phyloP scores from a whole-genome alignment of 1,284 basidiomycete species.

The Apiotrichum mycotoxinovorans region DNA sequence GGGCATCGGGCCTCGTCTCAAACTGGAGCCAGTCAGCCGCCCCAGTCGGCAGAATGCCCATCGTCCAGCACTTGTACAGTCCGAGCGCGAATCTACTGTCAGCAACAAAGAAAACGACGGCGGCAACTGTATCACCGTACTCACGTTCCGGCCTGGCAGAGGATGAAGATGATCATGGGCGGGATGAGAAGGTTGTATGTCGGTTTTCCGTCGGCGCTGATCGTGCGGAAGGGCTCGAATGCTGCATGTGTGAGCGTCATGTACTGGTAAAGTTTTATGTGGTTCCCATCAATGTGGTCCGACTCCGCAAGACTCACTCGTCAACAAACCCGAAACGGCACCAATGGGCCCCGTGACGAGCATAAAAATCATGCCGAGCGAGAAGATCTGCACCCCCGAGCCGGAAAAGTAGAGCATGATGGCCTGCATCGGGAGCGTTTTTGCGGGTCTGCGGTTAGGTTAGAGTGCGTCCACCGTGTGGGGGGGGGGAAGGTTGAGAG shows the following conservation, averaged over 20 bases:
- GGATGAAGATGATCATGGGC: conserved; percentile 45
- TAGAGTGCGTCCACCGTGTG: no score
- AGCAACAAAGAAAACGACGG: no score
- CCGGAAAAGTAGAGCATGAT: conserved; percentile 97
- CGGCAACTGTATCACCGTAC: no score
- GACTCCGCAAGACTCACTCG: conserved; percentile 54
- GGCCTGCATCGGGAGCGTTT: conserved; percentile 86
- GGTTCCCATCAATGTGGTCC: no score
- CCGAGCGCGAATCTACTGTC: conserved; percentile 62
- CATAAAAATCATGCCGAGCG: conserved; percentile 89
- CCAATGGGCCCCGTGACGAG: conserved; percentile 75
- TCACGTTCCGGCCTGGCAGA: conserved; percentile 44
- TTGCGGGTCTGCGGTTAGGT: conserved; percentile 64
- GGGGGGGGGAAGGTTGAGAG: no score
- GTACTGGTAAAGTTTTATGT: no score
- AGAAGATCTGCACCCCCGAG: conserved; percentile 86
- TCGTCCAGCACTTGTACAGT: conserved; percentile 82
- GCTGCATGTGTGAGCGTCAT: no score
- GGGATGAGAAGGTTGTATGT: conserved; percentile 34
- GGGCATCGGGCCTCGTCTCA: conserved; percentile 59
- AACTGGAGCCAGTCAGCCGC: conserved; percentile 90
- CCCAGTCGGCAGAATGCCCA: conserved; percentile 82
- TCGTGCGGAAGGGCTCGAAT: conserved; percentile 45
- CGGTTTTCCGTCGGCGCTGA: conserved; percentile 19
- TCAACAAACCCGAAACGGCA: conserved; percentile 69